Evolutionary conservation across 495 filamentous ascomycete genomes (phyloP), one percentile per base, ranked within the genome.

Genomic region (Stereocaulon alpinum): DNA sequence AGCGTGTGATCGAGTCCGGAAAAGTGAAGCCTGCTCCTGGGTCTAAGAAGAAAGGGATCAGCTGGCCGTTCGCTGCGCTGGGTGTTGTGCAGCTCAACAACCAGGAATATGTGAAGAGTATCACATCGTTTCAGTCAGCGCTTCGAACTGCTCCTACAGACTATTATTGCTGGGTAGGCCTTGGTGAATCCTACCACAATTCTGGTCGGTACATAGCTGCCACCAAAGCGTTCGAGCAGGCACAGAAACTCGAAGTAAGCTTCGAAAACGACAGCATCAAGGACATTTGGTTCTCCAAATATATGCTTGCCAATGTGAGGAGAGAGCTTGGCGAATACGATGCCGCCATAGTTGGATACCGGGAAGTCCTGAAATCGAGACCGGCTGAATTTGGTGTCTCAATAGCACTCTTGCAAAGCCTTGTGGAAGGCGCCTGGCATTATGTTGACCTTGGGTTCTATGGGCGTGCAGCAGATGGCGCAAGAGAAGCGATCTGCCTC

Each of bases 1-100:
- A 92, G 68, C 82, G 93, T 54, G 91, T 96, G 0, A 84, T 96
- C 2, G 90, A 96, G 56, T 95, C 92, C 5, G 94, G 94, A 58
- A 91, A 88, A 67, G 86, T 88, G 48, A 86, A 85, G 66, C 87
- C 91, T 44, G 80, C 91, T 12, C 93, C 94, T 22, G 93, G 93
- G 6, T 94, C 90, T 9, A 95, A 92, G 73, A 84, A 84, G 66
- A 91, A 86, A 68, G 89, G 87, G 5, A 81, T 91, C 60, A 96
- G 93, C 73, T 99, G 93, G 93, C 93, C 93, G 10, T 91, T 88
- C 66, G 89, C 91, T n/a, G 91, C 94, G 1, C 77, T 99, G 4
- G 93, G 93, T 40, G 87, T 96, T n/a, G 93, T 94, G 0, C 89
- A 97, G 70, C 81, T 95, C 61, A 99, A 96, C 69, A 89, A 87